phyloP scores from a whole-genome alignment of 495 filamentous ascomycete genomes.

The Parathielavia appendiculata region DNA sequence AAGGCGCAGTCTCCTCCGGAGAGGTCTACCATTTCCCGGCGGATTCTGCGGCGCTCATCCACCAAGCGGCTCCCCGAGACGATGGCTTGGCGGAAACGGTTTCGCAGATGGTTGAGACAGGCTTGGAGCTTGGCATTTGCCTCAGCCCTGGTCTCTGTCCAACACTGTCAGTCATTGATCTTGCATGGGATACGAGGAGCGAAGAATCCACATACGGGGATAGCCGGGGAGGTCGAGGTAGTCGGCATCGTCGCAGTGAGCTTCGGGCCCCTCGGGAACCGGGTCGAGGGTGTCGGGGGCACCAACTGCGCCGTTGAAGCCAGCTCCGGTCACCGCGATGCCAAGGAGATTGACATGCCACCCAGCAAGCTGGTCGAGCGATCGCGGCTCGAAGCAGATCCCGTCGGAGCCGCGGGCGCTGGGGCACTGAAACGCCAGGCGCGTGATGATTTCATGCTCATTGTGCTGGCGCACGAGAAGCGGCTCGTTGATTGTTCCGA shows the following conservation, averaged over 20 bases:
- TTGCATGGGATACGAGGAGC: no score
- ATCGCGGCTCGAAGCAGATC: constrained; percentile 27
- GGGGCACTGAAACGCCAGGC: constrained; percentile 28
- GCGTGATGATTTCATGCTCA: constrained; percentile 32
- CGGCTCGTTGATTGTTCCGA: constrained; percentile 30
- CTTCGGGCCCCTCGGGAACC: constrained; percentile 28
- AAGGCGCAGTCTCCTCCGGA: constrained; percentile 25
- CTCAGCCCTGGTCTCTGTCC: constrained; percentile 9
- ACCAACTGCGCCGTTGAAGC: constrained; percentile 30
- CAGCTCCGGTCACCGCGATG: constrained; percentile 20
- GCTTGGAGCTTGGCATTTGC: constrained; percentile 24
- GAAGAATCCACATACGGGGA: constrained; percentile 6
- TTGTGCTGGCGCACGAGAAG: constrained; percentile 26
- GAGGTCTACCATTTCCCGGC: constrained; percentile 20
- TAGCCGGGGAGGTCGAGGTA: constrained; percentile 29
- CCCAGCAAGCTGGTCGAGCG: constrained; percentile 29
- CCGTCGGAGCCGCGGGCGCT: constrained; percentile 25
- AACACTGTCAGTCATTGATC: no score
- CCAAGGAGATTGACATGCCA: constrained; percentile 24
- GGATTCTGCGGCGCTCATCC: constrained; percentile 19
- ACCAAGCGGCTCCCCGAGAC: constrained; percentile 13
- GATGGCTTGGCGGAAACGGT: constrained; percentile 26
- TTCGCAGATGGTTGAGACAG: constrained; percentile 27
- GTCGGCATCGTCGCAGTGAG: constrained; percentile 31
- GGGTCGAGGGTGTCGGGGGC: constrained; percentile 29